phyloP scores from a whole-genome alignment of 2,329 filamentous ascomycete species.

The Stromatinia cepivora region DNA sequence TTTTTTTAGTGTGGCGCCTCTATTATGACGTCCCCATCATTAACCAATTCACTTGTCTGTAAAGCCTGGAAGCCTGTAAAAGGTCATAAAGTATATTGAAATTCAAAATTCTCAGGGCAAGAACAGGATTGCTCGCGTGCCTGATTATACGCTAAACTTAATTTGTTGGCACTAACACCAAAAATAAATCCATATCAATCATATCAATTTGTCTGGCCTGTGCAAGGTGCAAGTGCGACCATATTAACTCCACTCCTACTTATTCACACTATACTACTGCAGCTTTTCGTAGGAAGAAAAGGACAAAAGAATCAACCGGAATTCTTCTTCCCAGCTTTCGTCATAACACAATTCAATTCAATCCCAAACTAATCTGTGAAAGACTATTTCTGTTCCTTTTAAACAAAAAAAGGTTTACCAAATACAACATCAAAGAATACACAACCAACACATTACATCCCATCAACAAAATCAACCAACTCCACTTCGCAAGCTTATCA shows the following conservation, averaged over 20 bases:
- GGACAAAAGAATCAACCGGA: background rate
- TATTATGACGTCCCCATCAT: conserved; percentile 10
- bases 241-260: conserved; percentile 7
- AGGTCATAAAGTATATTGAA: background rate
- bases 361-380: background rate
- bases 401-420: background rate
- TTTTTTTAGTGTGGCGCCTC: background rate
- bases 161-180: background rate
- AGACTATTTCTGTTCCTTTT: background rate
- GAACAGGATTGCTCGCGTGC: conserved; percentile 16
- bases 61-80: background rate
- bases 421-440: background rate
- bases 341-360: conserved; percentile 13
- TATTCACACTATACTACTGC: conserved; percentile 5
- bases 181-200: background rate
- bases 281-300: conserved; percentile 9
- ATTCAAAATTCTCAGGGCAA: background rate
- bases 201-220: background rate
- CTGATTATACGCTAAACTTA: background rate
- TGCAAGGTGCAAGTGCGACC: conserved; percentile 15
- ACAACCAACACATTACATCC: background rate
- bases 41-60: background rate
- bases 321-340: conserved; percentile 11
- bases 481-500: background rate
- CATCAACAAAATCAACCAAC: background rate